Evolutionary conservation across 129 eudicot genomes (phyloP), one percentile per base, ranked within the genome.

Genomic region (Saposhnikovia divaricata): DNA sequence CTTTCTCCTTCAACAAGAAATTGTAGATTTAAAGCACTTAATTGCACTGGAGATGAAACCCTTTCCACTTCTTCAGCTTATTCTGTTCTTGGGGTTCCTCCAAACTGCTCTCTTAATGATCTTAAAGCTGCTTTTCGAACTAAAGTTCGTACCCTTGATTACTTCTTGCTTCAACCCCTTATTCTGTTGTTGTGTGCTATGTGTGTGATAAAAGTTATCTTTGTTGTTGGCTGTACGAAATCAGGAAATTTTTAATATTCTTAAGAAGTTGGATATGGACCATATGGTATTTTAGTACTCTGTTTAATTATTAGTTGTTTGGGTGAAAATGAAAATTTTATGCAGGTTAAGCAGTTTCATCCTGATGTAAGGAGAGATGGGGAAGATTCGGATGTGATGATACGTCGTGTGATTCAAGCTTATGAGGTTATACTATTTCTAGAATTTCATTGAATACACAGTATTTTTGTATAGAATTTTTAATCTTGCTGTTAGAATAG

Each of bases 91-190:
- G 97, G 91, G 23, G 89, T 95, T 63, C 69, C 66, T 57, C 91
- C 91, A 21, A 79, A 74, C 25, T 95, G 94, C 86, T 85, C 89
- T 76, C 78, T 87, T 1, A 79, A 84, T 44, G 85, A 95, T 34
- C 96, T 95, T 79, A 95, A 95, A 83, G 89, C 91, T 42, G 94
- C 98, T 82, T 95, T 95, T 88, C 90, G 98, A 72, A 83, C 89
- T 78, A 95, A 92, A 90, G 98, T 94, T 87, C 8, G 66, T 34
- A 18, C 53, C 19, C 19, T 68, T 27, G 19, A n/a, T 40, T 69
- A 39, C 6, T 40, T 47, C n/a, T 77, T 65, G 31, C 9, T 15
- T 63, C 70, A 73, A 70, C 47, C 50, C 69, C 1, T 31, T 31
- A 31, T 31, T 31, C 34, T 31, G 34, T 31, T 31, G 1, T 57